These are phyloP conservation scores for Metschnikowia sp. DNA, from an alignment of 805 yeast species.

Conservation along the genomic window DNA sequence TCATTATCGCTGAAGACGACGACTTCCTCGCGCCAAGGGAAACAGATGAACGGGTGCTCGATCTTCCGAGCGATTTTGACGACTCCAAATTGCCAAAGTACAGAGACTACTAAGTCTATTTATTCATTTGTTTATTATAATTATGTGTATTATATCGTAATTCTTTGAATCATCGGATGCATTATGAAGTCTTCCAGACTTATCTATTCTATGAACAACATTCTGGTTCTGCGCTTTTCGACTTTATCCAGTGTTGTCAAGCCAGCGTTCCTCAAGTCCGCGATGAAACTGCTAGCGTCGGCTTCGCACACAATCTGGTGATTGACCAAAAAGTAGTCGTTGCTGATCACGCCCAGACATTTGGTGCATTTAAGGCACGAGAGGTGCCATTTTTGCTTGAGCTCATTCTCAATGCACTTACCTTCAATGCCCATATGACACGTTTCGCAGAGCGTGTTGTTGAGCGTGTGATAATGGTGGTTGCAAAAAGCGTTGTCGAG, in stretches of 20 bases:
- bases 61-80: neutral
- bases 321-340: constrained; percentile 54
- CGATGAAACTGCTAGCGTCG: constrained; percentile 32
- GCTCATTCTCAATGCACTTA: constrained; percentile 76
- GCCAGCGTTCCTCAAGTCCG: constrained; percentile 17
- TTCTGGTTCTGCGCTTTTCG: constrained; percentile 43
- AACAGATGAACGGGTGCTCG: neutral
- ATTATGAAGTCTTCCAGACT: neutral
- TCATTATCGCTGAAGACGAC: constrained; percentile 38
- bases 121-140: neutral
- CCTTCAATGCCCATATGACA: constrained; percentile 87
- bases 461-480: constrained; percentile 68
- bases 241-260: constrained; percentile 29
- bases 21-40: constrained; percentile 2
- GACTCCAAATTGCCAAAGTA: constrained; percentile 1
- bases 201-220: constrained; percentile 30
- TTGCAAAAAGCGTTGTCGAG: constrained; percentile 82
- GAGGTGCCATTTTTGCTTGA: constrained; percentile 68
- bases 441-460: constrained; percentile 67
- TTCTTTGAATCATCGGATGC: neutral
- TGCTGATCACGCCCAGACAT: constrained; percentile 50
- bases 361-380: constrained; percentile 66
- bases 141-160: neutral
- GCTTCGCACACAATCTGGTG: constrained; percentile 51
- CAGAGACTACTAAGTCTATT: constrained; percentile 1